Evolutionary conservation across 805 yeast genomes (phyloP).

Genomic region (Starmerella floricola): DNA sequence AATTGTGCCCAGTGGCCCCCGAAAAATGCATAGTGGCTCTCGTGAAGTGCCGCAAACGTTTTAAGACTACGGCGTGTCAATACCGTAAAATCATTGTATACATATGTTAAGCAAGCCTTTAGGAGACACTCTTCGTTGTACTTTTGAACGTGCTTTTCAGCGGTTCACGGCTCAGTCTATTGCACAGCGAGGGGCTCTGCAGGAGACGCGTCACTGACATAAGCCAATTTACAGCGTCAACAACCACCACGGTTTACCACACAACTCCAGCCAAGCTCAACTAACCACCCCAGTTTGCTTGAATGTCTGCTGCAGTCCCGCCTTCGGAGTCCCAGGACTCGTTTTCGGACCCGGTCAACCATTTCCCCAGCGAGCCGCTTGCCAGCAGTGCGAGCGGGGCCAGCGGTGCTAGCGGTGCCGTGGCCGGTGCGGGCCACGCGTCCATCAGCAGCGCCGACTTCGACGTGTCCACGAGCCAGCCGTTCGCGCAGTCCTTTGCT

Average conservation of each 20-base stretch:
- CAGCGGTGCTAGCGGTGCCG: too few relatives aligned
- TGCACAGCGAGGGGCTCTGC: too few relatives aligned
- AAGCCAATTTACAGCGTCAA: neutral
- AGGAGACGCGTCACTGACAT: constrained; percentile 1
- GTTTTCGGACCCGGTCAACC: constrained; percentile 4
- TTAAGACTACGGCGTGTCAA: too few relatives aligned
- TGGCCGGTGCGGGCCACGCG: constrained; percentile 44
- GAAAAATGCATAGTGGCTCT: too few relatives aligned
- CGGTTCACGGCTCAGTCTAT: too few relatives aligned
- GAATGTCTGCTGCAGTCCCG: neutral
- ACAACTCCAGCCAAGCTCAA: neutral
- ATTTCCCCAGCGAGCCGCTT: neutral
- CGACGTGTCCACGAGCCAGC: constrained; percentile 38
- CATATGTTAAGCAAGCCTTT: too few relatives aligned
- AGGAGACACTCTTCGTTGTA: too few relatives aligned
- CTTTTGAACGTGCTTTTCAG: too few relatives aligned
- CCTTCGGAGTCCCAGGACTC: constrained; percentile 3
- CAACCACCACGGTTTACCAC: neutral
- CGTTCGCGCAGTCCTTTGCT: neutral
- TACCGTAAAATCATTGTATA: too few relatives aligned
- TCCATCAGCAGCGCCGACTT: constrained; percentile 89
- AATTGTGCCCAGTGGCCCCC: too few relatives aligned
- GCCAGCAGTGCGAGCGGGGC: neutral
- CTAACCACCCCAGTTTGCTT: neutral
- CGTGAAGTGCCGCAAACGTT: too few relatives aligned